Evolutionary conservation across 108 stramenopile genomes (phyloP), one percentile per base, ranked within the genome.

Genomic region (Stephanodiscus minutulus): DNA sequence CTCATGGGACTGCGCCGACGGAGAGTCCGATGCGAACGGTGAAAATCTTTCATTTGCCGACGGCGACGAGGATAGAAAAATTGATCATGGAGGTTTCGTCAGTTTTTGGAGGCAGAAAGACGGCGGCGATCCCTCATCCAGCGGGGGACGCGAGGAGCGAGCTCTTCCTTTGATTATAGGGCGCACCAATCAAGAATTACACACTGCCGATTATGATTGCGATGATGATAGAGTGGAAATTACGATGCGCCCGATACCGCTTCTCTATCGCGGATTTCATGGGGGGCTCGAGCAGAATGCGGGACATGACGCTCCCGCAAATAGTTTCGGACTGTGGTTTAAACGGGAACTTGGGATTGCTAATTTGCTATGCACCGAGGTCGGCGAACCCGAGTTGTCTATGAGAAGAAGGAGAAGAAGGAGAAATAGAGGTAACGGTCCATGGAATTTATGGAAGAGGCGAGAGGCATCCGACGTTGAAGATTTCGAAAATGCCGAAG

Each of bases 191-290:
- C n/a, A 15, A 48, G 47, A 48, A 5, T 48, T 18, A 2, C n/a
- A 33, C 8, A 29, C 35, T 71, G 1, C 59, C 31, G 31, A 33
- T 5, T 4, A 69, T 7, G 68, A 58, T 28, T n/a, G 21, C 17
- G 5, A 46, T 8, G 35, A 61, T 9, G 46, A 49, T 71, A 29
- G 58, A 28, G 50, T 12, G 61, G 58, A 61, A 61, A 48, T 52
- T 10, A 52, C 60, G 48, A 5, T 61, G 11, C 58, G 56, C 20
- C 64, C 48, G 17, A 58, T 68, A 18, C 56, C 68, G 41, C 29
- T 68, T 11, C 41, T 18, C 22, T 58, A 68, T 68, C 55, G 68
- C 25, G 39, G 54, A 54, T 54, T 37, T 53, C 66, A 39, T 18
- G 18, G 64, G 18, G 9, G 15, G 1, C 33, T 18, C 35, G 18